Percentiles rank a stretch among this genome's conserved stretches.
Conservation (phyloP, 805 yeast species). For the Lipomyces orientalis region DNA sequence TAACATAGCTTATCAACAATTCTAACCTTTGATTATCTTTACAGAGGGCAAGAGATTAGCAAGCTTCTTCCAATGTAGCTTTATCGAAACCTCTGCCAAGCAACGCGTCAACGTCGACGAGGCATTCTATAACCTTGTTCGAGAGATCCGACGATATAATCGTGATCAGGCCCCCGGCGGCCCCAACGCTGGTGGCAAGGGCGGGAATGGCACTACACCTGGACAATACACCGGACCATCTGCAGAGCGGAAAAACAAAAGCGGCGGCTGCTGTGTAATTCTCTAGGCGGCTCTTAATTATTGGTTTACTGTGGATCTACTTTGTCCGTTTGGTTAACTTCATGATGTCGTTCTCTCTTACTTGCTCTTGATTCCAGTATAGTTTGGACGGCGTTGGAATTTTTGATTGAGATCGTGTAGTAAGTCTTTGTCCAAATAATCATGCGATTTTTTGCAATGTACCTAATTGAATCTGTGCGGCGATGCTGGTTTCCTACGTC, state of each 20-base stretch:
- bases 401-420: not conserved
- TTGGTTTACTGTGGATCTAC: not conserved
- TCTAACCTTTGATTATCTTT: constrained; percentile 8
- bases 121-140: constrained; percentile 72
- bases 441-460: not conserved
- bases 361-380: not conserved
- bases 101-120: constrained; percentile 88
- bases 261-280: constrained; percentile 33
- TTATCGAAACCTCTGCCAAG: constrained; percentile 92
- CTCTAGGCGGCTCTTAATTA: constrained; percentile 10
- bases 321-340: not conserved
- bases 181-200: constrained; percentile 8
- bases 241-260: constrained; percentile 25
- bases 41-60: constrained; percentile 81
- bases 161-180: constrained; percentile 30
- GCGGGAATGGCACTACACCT: constrained; percentile 15
- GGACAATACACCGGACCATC: constrained; percentile 12
- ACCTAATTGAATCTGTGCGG: not conserved
- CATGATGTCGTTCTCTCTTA: constrained; percentile 1
- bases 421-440: not conserved
- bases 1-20: not conserved
- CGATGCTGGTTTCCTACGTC: not conserved
- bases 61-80: constrained; percentile 63
- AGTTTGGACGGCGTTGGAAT: not conserved
- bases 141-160: constrained; percentile 49